These are phyloP conservation scores for Phoma sp. DNA, from an alignment of 2,329 filamentous ascomycete genomes.

Conservation along the genomic window DNA sequence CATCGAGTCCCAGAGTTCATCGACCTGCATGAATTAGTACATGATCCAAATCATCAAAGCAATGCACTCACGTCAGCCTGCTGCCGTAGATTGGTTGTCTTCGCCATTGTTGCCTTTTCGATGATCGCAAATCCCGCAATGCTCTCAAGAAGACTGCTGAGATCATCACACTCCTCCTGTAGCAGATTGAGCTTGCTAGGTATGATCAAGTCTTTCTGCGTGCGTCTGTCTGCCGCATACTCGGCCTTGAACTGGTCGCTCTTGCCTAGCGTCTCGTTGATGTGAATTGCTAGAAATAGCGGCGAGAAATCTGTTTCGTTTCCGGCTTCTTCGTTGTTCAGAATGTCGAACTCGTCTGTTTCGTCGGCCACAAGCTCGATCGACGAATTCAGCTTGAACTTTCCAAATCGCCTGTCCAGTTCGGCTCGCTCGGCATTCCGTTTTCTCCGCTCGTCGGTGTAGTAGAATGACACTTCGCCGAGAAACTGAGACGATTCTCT, in stretches of 20 bases:
- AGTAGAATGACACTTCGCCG: slow-evolving; percentile 95
- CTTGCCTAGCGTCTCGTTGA: slow-evolving; percentile 92
- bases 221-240: slow-evolving; percentile 88
- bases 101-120: slow-evolving; percentile 90
- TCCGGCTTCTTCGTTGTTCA: slow-evolving; percentile 84
- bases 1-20: slow-evolving; percentile 98
- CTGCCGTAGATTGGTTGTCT: slow-evolving; percentile 79
- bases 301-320: slow-evolving; percentile 94
- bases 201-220: slow-evolving; percentile 90
- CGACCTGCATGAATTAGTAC: slow-evolving; percentile 65
- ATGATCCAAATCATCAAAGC: too few species aligned
- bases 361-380: slow-evolving; percentile 97
- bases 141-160: slow-evolving; percentile 91
- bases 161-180: slow-evolving; percentile 80
- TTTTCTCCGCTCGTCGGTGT: slow-evolving; percentile 85
- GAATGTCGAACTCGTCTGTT: slow-evolving; percentile 90
- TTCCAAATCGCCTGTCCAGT: slow-evolving; percentile 74
- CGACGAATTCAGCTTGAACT: slow-evolving; percentile 93
- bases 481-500: slow-evolving; percentile 95
- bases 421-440: slow-evolving; percentile 85
- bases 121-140: slow-evolving; percentile 97
- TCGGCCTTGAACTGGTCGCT: slow-evolving; percentile 89
- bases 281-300: slow-evolving; percentile 92
- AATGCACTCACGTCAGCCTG: slow-evolving; percentile 74
- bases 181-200: slow-evolving; percentile 78